These are phyloP conservation scores for Eucalyptus guilfoylei DNA, from an alignment of 345 rosid species.

Conservation along the genomic window DNA sequence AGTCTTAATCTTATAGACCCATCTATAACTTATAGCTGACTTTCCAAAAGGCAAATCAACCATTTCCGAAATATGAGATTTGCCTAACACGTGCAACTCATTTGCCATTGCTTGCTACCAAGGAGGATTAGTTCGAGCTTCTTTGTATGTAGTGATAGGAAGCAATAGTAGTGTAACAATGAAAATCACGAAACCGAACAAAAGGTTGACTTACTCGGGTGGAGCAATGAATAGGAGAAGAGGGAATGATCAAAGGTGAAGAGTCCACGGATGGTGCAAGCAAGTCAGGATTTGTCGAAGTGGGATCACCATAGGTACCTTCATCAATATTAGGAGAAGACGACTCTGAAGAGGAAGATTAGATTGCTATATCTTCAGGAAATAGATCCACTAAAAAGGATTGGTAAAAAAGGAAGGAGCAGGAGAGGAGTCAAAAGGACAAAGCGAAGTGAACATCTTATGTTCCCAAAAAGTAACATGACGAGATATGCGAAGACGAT, in stretches of 20 bases:
- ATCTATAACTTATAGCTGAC: neutral
- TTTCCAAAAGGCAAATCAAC: neutral
- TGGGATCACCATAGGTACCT: neutral
- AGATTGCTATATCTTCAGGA: no score
- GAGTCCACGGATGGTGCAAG: rapidly evolving
- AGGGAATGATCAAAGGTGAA: neutral
- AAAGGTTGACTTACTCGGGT: neutral
- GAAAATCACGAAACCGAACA: rapidly evolving
- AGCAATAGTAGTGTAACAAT: neutral
- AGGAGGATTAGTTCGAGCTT: neutral
- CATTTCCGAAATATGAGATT: rapidly evolving
- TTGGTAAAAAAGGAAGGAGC: neutral
- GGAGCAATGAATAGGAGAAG: neutral
- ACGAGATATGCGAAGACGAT: neutral
- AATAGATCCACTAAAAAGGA: no score
- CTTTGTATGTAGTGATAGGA: neutral
- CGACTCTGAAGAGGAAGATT: no score
- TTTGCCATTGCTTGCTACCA: neutral
- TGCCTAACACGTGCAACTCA: neutral
- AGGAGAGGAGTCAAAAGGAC: rapidly evolving
- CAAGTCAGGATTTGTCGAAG: rapidly evolving
- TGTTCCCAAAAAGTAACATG: neutral
- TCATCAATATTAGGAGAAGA: neutral
- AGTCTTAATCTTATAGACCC: neutral
- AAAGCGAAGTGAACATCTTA: neutral